Evolutionary conservation across 176 grass and related monocot species (phyloP), one percentile per base, ranked within the genome.

Genomic region (Aegilops sharonensis): DNA sequence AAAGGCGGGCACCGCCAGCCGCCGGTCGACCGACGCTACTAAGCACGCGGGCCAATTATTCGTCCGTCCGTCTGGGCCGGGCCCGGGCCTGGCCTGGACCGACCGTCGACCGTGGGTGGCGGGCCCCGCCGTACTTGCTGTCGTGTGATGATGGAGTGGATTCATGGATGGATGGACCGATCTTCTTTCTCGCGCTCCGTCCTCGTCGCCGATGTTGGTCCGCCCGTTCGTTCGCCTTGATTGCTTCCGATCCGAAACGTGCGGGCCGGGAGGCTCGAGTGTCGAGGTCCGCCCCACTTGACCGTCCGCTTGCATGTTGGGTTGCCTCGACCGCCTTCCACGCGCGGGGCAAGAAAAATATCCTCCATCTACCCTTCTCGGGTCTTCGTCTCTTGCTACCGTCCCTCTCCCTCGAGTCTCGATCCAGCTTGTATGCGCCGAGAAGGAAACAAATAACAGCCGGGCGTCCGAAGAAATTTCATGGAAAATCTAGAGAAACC

Each of bases 81-180:
- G 48, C 9, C 47, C 1, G 5, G 50, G 14, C 50, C 15, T 17
- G 6, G 40, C 13, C 11, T 39, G 34, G 67, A 70, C 34, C 39
- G 6, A 4, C 8, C 9, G 15, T 18, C 39, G 6, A 4, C 8
- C 9, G 15, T 18, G 48, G 48, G 48, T 54, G 12, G 42, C 11
- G 57, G 64, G 40, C 0, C 81, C 73, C 75, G 15, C 67, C 24
- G 81, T 65, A 56, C 75, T 84, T 84, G 39, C 5, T 37, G 57
- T 39, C 39, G 82, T 48, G 47, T 15, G 20, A 47, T 47, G 42
- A 69, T 52, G 45, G 40, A 42, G 10, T 8, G 45, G 45, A 14
- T 48, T 13, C 39, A 39, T 39, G 37, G 37, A 45, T 25, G 20
- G 36, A 5, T n/a, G 17, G 20, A 62, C 62, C 70, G n/a, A 47